Percentiles rank a stretch among this genome's conserved stretches.
Evolutionary conservation across 2,329 filamentous ascomycete species (phyloP).

Genomic region (Penicillium sp.): DNA sequence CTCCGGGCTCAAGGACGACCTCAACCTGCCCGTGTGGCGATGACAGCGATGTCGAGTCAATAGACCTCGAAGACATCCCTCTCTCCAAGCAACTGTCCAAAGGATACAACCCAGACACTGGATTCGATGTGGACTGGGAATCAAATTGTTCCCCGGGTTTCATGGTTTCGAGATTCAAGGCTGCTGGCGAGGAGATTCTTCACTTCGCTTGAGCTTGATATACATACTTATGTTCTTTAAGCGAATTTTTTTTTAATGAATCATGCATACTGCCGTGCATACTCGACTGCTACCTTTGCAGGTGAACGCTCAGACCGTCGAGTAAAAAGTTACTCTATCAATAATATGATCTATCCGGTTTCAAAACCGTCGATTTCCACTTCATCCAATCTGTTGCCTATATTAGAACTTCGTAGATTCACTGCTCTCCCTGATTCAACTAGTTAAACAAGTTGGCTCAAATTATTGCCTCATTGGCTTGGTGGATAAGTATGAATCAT

Average conservation of each 20-base stretch:
- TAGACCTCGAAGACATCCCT: conserved; percentile 2
- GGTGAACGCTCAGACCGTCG: neutral
- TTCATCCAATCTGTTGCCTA: no score
- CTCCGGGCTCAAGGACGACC: conserved; percentile 15
- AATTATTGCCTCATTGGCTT: no score
- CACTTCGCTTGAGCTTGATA: neutral
- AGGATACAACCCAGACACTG: conserved; percentile 16
- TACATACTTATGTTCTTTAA: neutral
- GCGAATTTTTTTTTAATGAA: neutral
- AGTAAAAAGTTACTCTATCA: no score
- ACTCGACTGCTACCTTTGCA: neutral
- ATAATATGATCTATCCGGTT: neutral
- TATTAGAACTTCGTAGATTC: no score
- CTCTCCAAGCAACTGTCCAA: conserved; percentile 2
- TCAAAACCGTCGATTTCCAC: neutral
- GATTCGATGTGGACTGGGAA: conserved; percentile 24
- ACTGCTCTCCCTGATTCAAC: no score
- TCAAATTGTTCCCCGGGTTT: conserved; percentile 21
- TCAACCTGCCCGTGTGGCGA: conserved; percentile 17
- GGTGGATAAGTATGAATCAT: no score
- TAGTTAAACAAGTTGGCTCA: no score
- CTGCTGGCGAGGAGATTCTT: conserved; percentile 13
- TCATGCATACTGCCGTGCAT: neutral
- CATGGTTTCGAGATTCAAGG: conserved; percentile 23
- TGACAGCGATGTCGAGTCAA: conserved; percentile 14